Percentiles rank a stretch among this genome's conserved stretches.
Evolutionary conservation across 1,284 basidiomycete species (phyloP).

Genomic region (Ganoderma sinense): DNA sequence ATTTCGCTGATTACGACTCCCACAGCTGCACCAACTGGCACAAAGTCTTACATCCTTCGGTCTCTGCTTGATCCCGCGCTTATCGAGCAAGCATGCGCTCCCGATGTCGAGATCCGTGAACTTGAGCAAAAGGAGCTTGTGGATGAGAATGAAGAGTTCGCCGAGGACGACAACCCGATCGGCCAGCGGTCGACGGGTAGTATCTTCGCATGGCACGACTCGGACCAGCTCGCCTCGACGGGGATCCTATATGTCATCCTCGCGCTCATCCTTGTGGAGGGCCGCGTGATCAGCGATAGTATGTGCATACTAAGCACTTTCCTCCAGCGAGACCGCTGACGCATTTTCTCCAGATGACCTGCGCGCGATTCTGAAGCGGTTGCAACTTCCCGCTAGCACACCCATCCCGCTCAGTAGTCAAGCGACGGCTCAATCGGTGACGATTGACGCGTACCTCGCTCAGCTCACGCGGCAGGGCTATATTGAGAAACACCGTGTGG

Average conservation of each 20-base stretch:
- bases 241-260: conserved; percentile 78
- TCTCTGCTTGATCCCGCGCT: conserved; percentile 49
- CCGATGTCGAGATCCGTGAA: conserved; percentile 62
- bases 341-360: conserved; percentile 55
- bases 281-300: conserved; percentile 73
- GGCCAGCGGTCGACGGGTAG: conserved; percentile 59
- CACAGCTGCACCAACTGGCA: conserved; percentile 60
- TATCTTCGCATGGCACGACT: conserved; percentile 71
- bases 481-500: conserved; percentile 64
- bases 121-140: conserved; percentile 58
- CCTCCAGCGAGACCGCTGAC: background rate
- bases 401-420: conserved; percentile 56
- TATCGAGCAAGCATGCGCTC: conserved; percentile 63
- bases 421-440: conserved; percentile 50
- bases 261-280: conserved; percentile 74
- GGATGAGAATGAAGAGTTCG: conserved; percentile 56
- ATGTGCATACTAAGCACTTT: conserved; percentile 32
- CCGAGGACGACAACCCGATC: conserved; percentile 48
- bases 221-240: conserved; percentile 67
- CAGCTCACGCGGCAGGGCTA: conserved; percentile 70
- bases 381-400: conserved; percentile 57
- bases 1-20: background rate
- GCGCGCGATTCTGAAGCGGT: conserved; percentile 63
- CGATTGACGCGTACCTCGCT: conserved; percentile 65
- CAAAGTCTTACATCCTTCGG: conserved; percentile 80